These are phyloP conservation scores for Aegle marmelos DNA, from an alignment of 345 rosid genomes.

Conservation along the genomic window DNA sequence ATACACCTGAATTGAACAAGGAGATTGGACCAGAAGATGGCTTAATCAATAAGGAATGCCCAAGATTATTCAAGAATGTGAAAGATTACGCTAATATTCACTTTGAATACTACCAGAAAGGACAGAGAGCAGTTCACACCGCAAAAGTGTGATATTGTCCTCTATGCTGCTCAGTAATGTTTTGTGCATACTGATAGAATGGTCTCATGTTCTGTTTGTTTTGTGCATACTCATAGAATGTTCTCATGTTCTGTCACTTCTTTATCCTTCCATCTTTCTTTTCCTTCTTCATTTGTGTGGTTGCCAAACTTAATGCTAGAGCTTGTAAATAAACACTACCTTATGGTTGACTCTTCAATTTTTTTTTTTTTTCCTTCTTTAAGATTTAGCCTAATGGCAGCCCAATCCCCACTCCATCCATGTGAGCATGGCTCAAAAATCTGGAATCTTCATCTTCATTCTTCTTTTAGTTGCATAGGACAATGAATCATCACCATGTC, in stretches of 20 bases:
- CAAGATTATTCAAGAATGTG: constrained; percentile 34
- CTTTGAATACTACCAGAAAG: constrained; percentile 32
- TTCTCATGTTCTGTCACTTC: neutral
- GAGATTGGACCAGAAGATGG: constrained; percentile 26
- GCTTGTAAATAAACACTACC: neutral
- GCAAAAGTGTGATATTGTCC: constrained; percentile 6
- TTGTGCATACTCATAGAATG: neutral
- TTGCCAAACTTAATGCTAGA: neutral
- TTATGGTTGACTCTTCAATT: neutral
- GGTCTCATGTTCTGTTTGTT: neutral
- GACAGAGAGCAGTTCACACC: constrained; percentile 27
- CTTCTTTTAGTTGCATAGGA: neutral
- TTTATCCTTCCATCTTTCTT: neutral
- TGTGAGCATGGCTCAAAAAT: too few species aligned
- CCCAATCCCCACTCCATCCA: too few species aligned
- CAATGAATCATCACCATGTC: neutral
- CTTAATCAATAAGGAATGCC: constrained; percentile 29
- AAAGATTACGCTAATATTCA: constrained; percentile 29
- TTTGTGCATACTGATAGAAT: neutral
- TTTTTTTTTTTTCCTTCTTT: too few species aligned
- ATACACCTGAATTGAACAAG: constrained; percentile 31
- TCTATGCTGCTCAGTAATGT: neutral
- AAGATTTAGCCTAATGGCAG: too few species aligned
- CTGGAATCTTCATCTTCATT: neutral
- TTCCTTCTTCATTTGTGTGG: neutral